These are phyloP conservation scores for Lathyrus sativus DNA, from an alignment of 306 rosid genomes.

Conservation along the genomic window DNA sequence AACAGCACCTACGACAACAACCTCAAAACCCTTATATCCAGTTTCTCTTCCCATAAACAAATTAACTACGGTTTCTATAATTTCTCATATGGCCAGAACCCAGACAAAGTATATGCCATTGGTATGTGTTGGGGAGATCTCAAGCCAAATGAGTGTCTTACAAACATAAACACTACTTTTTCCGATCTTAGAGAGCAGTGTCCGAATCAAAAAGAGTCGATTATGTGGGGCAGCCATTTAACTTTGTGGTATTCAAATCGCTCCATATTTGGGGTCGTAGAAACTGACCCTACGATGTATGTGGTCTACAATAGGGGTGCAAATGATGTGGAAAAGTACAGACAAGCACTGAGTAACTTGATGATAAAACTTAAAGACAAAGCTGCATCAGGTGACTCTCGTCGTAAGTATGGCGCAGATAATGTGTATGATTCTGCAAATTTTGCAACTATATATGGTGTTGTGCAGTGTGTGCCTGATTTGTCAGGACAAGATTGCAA, in stretches of 20 bases:
- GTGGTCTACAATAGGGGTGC: too few species aligned
- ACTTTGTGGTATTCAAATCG: constrained; percentile 41
- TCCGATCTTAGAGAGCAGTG: constrained; percentile 33
- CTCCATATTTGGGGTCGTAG: not conserved
- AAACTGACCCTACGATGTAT: not conserved
- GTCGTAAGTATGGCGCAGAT: not conserved
- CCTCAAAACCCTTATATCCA: constrained; percentile 19
- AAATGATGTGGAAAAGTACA: too few species aligned
- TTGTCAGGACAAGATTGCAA: not conserved
- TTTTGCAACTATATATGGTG: not conserved
- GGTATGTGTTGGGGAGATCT: constrained; percentile 54
- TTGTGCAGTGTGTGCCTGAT: constrained; percentile 26
- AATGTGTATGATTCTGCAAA: not conserved
- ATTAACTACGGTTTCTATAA: constrained; percentile 41
- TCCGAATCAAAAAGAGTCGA: constrained; percentile 48
- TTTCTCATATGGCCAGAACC: constrained; percentile 31
- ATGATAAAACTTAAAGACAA: too few species aligned
- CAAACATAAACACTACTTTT: constrained; percentile 38
- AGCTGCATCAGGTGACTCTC: not conserved
- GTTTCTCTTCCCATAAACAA: constrained; percentile 35
- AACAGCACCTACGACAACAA: constrained; percentile 45
- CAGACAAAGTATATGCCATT: constrained; percentile 37
- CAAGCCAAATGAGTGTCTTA: constrained; percentile 26
- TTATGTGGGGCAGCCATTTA: constrained; percentile 35
- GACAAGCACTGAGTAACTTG: too few species aligned